Evolutionary conservation across 345 rosid species (phyloP).

Genomic region (Conringia planisiliqua): DNA sequence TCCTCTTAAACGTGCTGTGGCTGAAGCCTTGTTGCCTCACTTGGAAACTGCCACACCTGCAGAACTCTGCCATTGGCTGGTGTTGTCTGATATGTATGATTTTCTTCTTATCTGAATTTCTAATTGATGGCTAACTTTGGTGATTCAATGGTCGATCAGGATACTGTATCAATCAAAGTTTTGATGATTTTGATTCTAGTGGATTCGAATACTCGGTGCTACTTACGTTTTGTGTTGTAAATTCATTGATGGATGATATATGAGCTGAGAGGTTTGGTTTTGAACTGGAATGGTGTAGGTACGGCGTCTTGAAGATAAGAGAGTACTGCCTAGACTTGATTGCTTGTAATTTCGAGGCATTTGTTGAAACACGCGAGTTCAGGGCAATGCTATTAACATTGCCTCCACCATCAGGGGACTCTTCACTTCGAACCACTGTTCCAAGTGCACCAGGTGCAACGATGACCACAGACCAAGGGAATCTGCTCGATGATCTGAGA

Average conservation of each 20-base stretch:
- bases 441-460: constrained; percentile 93
- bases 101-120: constrained; percentile 11
- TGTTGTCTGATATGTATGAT: constrained; percentile 82
- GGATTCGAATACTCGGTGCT: not conserved
- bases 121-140: not conserved
- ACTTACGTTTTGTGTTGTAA: not conserved
- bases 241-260: not conserved
- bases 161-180: not conserved
- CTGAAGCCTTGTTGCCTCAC: constrained; percentile 77
- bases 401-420: constrained; percentile 96
- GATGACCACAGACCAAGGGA: constrained; percentile 63
- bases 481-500: constrained; percentile 85
- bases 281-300: constrained; percentile 48
- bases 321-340: constrained; percentile 82
- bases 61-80: constrained; percentile 87
- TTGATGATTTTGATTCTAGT: not conserved
- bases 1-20: constrained; percentile 96
- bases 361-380: constrained; percentile 72
- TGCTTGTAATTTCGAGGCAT: constrained; percentile 89
- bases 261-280: not conserved
- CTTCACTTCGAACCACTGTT: constrained; percentile 75
- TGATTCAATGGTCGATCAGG: not conserved
- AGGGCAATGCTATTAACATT: constrained; percentile 85
- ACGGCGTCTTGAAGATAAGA: constrained; percentile 82
- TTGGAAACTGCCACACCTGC: constrained; percentile 80